Percentiles rank a stretch among this genome's conserved stretches.
Conservation (phyloP, 768 basidiomycete species). For the Mycena latifolia region DNA sequence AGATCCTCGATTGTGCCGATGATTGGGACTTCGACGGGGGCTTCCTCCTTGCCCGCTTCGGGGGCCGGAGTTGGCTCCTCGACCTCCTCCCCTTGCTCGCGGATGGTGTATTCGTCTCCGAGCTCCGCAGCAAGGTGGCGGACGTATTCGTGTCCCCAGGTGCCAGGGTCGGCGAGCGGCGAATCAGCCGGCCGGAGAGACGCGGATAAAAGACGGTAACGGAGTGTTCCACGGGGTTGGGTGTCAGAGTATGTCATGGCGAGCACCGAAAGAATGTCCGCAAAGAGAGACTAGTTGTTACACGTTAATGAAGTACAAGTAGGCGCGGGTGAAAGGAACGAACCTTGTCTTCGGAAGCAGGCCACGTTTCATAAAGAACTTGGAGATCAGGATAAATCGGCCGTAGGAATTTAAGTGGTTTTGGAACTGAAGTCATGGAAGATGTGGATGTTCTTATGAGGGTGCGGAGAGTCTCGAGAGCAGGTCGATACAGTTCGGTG, state of each 20-base stretch:
- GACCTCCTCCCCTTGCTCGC: conserved; percentile 63
- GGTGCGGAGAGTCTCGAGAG: conserved; percentile 93
- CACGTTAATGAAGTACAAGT: background rate
- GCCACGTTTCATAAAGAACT: conserved; percentile 85
- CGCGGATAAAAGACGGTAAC: conserved; percentile 89
- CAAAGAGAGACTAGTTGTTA: conserved; percentile 82
- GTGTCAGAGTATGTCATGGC: conserved; percentile 99
- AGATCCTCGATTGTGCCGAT: conserved; percentile 82
- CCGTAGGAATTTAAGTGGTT: conserved; percentile 97
- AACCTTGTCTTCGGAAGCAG: conserved; percentile 84
- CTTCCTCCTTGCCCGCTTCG: conserved; percentile 45
- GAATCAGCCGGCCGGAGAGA: conserved; percentile 74
- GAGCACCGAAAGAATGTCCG: conserved; percentile 96
- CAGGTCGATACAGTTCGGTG: conserved; percentile 85
- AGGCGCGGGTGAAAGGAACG: conserved; percentile 4
- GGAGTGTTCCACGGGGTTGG: conserved; percentile 94
- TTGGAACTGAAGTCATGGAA: conserved; percentile 99
- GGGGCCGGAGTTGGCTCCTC: conserved; percentile 38
- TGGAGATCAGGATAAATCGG: conserved; percentile 93
- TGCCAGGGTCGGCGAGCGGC: conserved; percentile 88
- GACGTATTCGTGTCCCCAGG: conserved; percentile 99
- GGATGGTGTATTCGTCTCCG: conserved; percentile 88
- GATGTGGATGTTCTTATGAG: conserved; percentile 95
- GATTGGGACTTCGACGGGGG: conserved; percentile 48
- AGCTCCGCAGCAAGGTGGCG: conserved; percentile 97